Conservation (phyloP, 2,329 filamentous ascomycete species). For the Monosporascus sp. region DNA sequence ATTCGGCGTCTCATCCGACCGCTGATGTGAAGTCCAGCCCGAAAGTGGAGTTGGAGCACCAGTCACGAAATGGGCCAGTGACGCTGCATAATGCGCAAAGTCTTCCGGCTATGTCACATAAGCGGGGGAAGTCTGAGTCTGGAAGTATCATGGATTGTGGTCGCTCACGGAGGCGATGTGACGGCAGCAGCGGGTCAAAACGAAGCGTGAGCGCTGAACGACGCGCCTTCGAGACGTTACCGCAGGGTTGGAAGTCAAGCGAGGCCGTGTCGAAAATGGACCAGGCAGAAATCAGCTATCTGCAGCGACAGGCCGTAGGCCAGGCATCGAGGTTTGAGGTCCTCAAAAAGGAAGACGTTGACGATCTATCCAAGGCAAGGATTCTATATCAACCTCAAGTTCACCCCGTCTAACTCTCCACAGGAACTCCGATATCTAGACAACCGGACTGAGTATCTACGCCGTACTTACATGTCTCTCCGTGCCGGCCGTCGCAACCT, state of each 20-base stretch:
- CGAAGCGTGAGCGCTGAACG: conserved; percentile 47
- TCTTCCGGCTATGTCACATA: conserved; percentile 32
- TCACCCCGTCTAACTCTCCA: conserved; percentile 4
- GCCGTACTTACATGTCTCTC: conserved; percentile 69
- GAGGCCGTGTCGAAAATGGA: conserved; percentile 47
- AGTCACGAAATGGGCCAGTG: conserved; percentile 10
- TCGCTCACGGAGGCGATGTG: conserved; percentile 50
- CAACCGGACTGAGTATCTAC: conserved; percentile 71
- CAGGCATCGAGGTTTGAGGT: conserved; percentile 62
- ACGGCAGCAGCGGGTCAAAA: conserved; percentile 37
- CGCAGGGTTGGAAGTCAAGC: conserved; percentile 49
- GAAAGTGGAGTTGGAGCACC: conserved; percentile 25
- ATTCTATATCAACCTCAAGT: not conserved
- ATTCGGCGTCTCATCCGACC: conserved; percentile 20
- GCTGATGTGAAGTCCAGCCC: conserved; percentile 23
- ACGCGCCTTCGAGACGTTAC: conserved; percentile 56
- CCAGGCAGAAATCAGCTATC: conserved; percentile 40
- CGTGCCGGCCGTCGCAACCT: conserved; percentile 71
- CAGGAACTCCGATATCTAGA: conserved; percentile 72
- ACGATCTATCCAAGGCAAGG: conserved; percentile 57
- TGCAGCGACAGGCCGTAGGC: conserved; percentile 57
- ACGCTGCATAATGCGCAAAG: conserved; percentile 33
- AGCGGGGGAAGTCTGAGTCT: conserved; percentile 51
- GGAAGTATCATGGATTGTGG: conserved; percentile 57
- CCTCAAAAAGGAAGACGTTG: conserved; percentile 57